phyloP scores from a whole-genome alignment of 768 basidiomycete species.

The Tylopilus rubrobrunneus region DNA sequence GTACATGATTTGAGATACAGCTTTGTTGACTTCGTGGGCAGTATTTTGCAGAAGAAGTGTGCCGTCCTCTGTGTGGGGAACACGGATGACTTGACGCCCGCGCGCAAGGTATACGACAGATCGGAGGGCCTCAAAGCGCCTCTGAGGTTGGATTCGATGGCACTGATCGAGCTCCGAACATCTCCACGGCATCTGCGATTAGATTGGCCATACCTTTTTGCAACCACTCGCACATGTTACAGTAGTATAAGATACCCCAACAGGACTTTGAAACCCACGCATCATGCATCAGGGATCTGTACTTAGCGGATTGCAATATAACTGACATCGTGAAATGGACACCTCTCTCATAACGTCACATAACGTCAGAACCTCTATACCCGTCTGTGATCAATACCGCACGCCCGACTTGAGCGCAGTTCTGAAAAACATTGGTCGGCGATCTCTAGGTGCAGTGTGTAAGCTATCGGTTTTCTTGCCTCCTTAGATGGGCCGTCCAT shows the following conservation, averaged over 20 bases:
- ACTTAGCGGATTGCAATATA: too few species aligned
- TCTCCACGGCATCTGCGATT: background rate
- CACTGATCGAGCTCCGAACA: background rate
- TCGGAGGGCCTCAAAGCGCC: conserved; percentile 16
- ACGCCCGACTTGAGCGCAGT: conserved; percentile 82
- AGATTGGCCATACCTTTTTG: background rate
- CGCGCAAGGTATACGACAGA: conserved; percentile 18
- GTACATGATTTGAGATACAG: background rate
- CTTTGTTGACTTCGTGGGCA: conserved; percentile 9
- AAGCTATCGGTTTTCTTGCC: conserved; percentile 36
- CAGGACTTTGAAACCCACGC: background rate
- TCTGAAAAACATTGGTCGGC: conserved; percentile 40
- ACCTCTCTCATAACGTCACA: conserved; percentile 24
- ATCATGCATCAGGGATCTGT: background rate
- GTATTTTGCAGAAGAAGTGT: conserved; percentile 34
- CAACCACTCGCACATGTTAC: background rate
- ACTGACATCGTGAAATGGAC: background rate
- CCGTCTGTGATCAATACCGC: conserved; percentile 82
- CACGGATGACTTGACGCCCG: conserved; percentile 11
- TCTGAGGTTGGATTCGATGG: conserved; percentile 14
- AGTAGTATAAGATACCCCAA: conserved; percentile 16
- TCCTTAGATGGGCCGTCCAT: conserved; percentile 91
- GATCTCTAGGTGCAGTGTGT: background rate
- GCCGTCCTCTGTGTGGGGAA: conserved; percentile 60
- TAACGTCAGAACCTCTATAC: conserved; percentile 71